Percentiles rank a stretch among this genome's conserved stretches.
Conservation (phyloP, 495 filamentous ascomycete genomes). For the Tuber melanosporum region DNA sequence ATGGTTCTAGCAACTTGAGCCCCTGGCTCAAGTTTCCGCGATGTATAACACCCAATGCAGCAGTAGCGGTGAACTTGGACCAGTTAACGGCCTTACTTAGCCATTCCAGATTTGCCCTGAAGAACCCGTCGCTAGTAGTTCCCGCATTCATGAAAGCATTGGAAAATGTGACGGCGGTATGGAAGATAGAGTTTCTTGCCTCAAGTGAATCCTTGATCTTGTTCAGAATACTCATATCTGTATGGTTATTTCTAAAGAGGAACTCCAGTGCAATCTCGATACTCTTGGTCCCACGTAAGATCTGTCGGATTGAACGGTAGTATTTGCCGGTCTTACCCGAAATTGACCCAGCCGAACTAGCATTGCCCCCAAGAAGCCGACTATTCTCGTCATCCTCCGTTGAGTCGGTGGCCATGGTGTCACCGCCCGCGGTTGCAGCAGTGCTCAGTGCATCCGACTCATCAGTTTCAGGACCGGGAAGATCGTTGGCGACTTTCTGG, state of each 20-base stretch:
- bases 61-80: slow-evolving; percentile 99
- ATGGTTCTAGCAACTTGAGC: slow-evolving; percentile 87
- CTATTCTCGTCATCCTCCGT: slow-evolving; percentile 40
- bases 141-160: slow-evolving; percentile 99
- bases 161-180: slow-evolving; percentile 90
- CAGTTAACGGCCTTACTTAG: slow-evolving; percentile 97
- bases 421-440: slow-evolving; percentile 44
- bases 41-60: slow-evolving; percentile 93
- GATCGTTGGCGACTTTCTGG: slow-evolving; percentile 69
- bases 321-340: slow-evolving; percentile 50
- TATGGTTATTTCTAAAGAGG: slow-evolving; percentile 87
- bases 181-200: slow-evolving; percentile 95
- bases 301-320: slow-evolving; percentile 73
- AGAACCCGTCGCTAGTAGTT: slow-evolving; percentile 94
- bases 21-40: slow-evolving; percentile 88
- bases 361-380: slow-evolving; percentile 31
- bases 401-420: slow-evolving; percentile 47
- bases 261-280: slow-evolving; percentile 95
- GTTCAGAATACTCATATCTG: slow-evolving; percentile 81
- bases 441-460: slow-evolving; percentile 44
- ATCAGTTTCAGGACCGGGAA: slow-evolving; percentile 49
- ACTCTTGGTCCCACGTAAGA: slow-evolving; percentile 81
- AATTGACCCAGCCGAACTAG: slow-evolving; percentile 40
- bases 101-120: slow-evolving; percentile 96
- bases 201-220: slow-evolving; percentile 94